Evolutionary conservation across 2,329 filamentous ascomycete genomes (phyloP), one percentile per base, ranked within the genome.

Genomic region (Trichoderma arundinaceum): DNA sequence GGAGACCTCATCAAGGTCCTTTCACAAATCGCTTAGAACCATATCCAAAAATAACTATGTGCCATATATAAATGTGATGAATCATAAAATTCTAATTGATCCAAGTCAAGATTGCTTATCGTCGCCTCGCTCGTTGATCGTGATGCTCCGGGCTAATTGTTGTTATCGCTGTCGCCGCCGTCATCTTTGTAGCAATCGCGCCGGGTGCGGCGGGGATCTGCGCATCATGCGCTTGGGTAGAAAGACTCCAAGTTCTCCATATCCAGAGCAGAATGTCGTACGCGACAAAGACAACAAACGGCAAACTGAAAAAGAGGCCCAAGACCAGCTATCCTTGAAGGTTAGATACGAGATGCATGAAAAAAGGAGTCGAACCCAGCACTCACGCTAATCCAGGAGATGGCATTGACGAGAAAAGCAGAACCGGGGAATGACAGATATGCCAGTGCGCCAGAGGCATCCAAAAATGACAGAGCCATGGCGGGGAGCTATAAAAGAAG

Each of bases 1-100:
- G 88, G 88, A 54, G 95, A 99, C 81, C 80, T 99, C 73, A 84
- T 98, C 77, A 97, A 97, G 84, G 92, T 96, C 43, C 74, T 97
- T 67, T 84, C 90, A 71, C 83, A 92, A 75, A 83, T 96, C 74
- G 82, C 82, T 66, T 80, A 75, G 75, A 71, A 66, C 64, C 44
- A 13, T 19, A 41, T n/a, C 46, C 15, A 39, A 43, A 39, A 52
- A 48, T 19, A 60, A 17, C 19, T 22, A 60, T 17, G 38, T 51
- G 46, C 22, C 13, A 17, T 56, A 57, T 41, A 51, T 53, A 32
- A 35, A 56, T 22, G 33, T 15, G 32, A 39, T 35, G 22, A 57
- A 41, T 49, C 10, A 43, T 33, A 46, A 41, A 57, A 32, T 52
- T 39, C 19, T 12, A 46, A 22, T 43, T 10, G 35, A 3, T 35